These are phyloP conservation scores for Brasilioporus rufonigricans DNA, from an alignment of 768 basidiomycete genomes.

Conservation along the genomic window DNA sequence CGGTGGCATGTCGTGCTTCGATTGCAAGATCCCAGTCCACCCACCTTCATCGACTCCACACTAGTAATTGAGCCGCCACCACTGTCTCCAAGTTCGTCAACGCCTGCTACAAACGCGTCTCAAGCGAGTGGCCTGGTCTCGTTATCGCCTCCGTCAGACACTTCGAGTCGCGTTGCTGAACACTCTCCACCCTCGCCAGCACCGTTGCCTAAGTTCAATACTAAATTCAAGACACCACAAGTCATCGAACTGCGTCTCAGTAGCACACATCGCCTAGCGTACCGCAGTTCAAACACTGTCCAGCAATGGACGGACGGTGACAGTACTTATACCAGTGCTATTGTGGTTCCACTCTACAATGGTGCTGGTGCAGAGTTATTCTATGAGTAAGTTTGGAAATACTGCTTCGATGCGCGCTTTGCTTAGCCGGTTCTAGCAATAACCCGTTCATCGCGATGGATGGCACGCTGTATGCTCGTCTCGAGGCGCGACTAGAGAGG, in stretches of 20 bases:
- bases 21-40: constrained; percentile 54
- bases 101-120: neutral
- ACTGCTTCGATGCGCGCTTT: neutral
- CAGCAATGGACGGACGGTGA: constrained; percentile 12
- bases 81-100: neutral
- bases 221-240: constrained; percentile 2
- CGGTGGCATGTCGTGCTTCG: constrained; percentile 47
- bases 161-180: too few species aligned
- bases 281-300: constrained; percentile 14
- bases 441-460: constrained; percentile 47
- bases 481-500: constrained; percentile 45
- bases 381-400: constrained; percentile 45
- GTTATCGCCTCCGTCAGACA: constrained; percentile 1
- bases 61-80: constrained; percentile 42
- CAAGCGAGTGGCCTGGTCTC: constrained; percentile 7
- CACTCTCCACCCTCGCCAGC: too few species aligned
- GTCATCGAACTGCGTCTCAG: constrained; percentile 33
- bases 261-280: constrained; percentile 21
- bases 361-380: constrained; percentile 43
- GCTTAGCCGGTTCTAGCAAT: constrained; percentile 30
- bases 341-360: constrained; percentile 43
- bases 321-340: constrained; percentile 17
- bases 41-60: constrained; percentile 55
- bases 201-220: neutral
- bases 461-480: constrained; percentile 42